Evolutionary conservation across 495 filamentous ascomycete genomes (phyloP), one percentile per base, ranked within the genome.

Genomic region (Lasiosphaeriaceae sp.): DNA sequence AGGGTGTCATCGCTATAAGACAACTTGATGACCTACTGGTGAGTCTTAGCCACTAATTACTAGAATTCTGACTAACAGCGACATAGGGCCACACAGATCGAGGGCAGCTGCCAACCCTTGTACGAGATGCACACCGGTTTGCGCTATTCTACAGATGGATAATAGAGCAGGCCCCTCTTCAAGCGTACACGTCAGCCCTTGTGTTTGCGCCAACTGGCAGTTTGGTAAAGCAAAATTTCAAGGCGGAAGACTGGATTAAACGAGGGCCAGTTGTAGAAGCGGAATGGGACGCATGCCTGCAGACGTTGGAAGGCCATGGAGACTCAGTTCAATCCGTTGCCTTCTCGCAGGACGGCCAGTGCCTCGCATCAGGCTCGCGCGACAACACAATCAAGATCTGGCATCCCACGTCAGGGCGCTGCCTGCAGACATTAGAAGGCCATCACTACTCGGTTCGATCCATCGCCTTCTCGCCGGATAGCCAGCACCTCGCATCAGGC

Each of bases 401-500:
- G 51, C 34, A 54, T 54, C 8, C 26, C 22, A 22, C 39, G 51
- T 54, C 51, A 31, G 51, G 51, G 26, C 19, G 22, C n/a, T 45
- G 51, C 26, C 51, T 54, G 16, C 56, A 54, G 49, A 58, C 56
- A 23, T 34, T 59, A 26, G 31, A 59, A 37, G 56, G 56, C 49
- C 43, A 58, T 53, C 20, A 21, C 12, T 6, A 44, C 20, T 50
- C 3, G 46, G 51, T 59, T 48, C 2, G 11, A 3, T 56, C 47
- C 19, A 50, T 59, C 0, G 57, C 43, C 9, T 60, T 60, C 47
- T 60, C 47, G 5, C 48, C 47, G 4, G 41, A 60, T 51, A 26
- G 47, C 47, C n/a, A 96, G 61, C 82, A 93, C 23, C 82, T 96
- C 17, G 90, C 89, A 24, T 96, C 91, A 0, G 85, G 86, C 11